These are phyloP conservation scores for Akanthomyces lecanii DNA, from an alignment of 2,329 filamentous ascomycete species.

Conservation along the genomic window DNA sequence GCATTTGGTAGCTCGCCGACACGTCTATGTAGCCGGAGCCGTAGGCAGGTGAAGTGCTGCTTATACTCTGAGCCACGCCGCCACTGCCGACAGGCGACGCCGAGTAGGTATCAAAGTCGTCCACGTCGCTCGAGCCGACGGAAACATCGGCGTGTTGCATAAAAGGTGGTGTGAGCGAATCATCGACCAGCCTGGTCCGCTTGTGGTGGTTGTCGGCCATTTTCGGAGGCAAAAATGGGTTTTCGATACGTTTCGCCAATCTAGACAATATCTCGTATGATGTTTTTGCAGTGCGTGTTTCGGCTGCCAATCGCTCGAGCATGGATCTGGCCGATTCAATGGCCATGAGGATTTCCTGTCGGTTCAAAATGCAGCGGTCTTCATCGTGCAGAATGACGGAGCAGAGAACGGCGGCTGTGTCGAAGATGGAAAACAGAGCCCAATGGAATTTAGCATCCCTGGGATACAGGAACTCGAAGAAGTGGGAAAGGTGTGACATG, in stretches of 20 bases:
- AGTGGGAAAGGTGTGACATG: slow-evolving; percentile 33
- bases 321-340: slow-evolving; percentile 35
- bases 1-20: background rate
- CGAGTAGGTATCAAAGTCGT: slow-evolving; percentile 4
- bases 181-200: slow-evolving; percentile 6
- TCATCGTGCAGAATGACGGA: slow-evolving; percentile 48
- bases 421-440: slow-evolving; percentile 47
- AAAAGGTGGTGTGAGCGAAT: slow-evolving; percentile 18
- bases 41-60: slow-evolving; percentile 7
- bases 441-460: slow-evolving; percentile 45
- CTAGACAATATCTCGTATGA: slow-evolving; percentile 31
- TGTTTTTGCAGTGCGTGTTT: slow-evolving; percentile 30
- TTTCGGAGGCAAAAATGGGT: background rate
- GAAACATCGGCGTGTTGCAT: slow-evolving; percentile 4
- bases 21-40: background rate
- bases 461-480: slow-evolving; percentile 18
- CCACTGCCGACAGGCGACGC: slow-evolving; percentile 10
- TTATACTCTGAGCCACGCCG: slow-evolving; percentile 1
- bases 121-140: slow-evolving; percentile 13
- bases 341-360: slow-evolving; percentile 36
- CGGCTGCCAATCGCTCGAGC: slow-evolving; percentile 29
- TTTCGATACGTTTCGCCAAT: slow-evolving; percentile 24
- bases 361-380: slow-evolving; percentile 36
- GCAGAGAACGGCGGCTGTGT: slow-evolving; percentile 47
- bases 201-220: slow-evolving; percentile 17